Percentiles rank a stretch among this genome's conserved stretches.
Conservation (phyloP, 495 filamentous ascomycete species). For the Aspergillus diversus region DNA sequence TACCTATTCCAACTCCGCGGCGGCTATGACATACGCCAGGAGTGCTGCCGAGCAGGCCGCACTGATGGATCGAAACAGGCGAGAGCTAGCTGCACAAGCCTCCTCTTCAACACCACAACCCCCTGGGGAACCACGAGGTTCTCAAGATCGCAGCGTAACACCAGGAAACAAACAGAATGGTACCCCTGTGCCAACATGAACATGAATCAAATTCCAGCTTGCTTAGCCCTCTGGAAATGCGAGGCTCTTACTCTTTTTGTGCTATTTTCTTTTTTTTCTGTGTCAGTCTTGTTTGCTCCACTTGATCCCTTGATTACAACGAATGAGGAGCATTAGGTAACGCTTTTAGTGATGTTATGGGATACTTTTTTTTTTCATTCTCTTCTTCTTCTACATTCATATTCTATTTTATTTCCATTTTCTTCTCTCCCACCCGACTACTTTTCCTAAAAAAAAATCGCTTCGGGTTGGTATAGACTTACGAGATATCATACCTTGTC, state of each 20-base stretch:
- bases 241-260: background rate
- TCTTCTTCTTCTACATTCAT: background rate
- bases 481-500: background rate
- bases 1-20: conserved; percentile 45
- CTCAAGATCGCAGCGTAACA: conserved; percentile 45
- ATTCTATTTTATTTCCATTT: background rate
- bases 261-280: background rate
- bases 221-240: background rate
- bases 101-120: conserved; percentile 48
- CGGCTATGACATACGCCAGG: conserved; percentile 44
- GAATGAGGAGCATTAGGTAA: conserved; percentile 15
- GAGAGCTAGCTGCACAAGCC: conserved; percentile 43
- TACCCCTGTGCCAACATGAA: conserved; percentile 42
- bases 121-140: conserved; percentile 29
- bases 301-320: background rate
- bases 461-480: no score
- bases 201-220: background rate
- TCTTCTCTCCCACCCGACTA: background rate
- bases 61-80: conserved; percentile 49
- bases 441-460: background rate
- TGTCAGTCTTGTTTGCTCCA: background rate
- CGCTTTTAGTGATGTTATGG: conserved; percentile 4
- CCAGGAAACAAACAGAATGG: conserved; percentile 48
- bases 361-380: background rate
- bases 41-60: conserved; percentile 53